These are phyloP conservation scores for Corynespora cassiicola DNA, from an alignment of 2,329 filamentous ascomycete species.

Conservation along the genomic window DNA sequence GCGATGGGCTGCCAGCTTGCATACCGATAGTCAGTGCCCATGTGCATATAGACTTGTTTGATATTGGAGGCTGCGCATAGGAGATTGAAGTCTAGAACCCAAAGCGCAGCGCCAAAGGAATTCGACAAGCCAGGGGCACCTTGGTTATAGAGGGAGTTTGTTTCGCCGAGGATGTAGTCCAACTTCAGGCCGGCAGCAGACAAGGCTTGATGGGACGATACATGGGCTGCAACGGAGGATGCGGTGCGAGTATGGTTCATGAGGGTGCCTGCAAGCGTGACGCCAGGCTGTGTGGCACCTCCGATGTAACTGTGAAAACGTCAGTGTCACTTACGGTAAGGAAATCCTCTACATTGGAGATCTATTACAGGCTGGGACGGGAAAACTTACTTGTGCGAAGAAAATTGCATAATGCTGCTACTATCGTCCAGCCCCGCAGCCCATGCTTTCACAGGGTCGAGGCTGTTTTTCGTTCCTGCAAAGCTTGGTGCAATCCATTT, in stretches of 20 bases:
- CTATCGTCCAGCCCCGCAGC: slow-evolving; percentile 60
- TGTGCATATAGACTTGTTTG: slow-evolving; percentile 67
- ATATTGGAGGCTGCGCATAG: slow-evolving; percentile 64
- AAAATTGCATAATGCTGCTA: slow-evolving; percentile 59
- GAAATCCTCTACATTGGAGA: neutral
- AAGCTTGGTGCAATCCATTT: slow-evolving; percentile 66
- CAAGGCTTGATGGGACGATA: slow-evolving; percentile 54
- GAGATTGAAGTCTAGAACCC: slow-evolving; percentile 69
- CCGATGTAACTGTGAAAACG: slow-evolving; percentile 73
- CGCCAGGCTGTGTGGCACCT: slow-evolving; percentile 64
- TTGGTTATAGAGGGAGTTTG: slow-evolving; percentile 69
- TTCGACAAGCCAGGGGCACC: slow-evolving; percentile 68
- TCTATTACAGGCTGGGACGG: neutral
- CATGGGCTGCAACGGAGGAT: slow-evolving; percentile 56
- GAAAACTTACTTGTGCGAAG: slow-evolving; percentile 64
- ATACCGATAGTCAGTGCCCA: slow-evolving; percentile 69
- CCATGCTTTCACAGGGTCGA: slow-evolving; percentile 61
- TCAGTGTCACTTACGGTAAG: slow-evolving; percentile 1
- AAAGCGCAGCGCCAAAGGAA: slow-evolving; percentile 70
- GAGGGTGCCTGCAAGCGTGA: slow-evolving; percentile 67
- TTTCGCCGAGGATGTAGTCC: slow-evolving; percentile 66
- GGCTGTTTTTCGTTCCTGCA: slow-evolving; percentile 57
- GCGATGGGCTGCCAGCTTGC: slow-evolving; percentile 65
- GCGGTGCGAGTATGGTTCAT: slow-evolving; percentile 68
- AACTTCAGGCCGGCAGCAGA: slow-evolving; percentile 37